Evolutionary conservation across 2,329 filamentous ascomycete genomes (phyloP), one percentile per base, ranked within the genome.

Genomic region (Diplocarpon mali): DNA sequence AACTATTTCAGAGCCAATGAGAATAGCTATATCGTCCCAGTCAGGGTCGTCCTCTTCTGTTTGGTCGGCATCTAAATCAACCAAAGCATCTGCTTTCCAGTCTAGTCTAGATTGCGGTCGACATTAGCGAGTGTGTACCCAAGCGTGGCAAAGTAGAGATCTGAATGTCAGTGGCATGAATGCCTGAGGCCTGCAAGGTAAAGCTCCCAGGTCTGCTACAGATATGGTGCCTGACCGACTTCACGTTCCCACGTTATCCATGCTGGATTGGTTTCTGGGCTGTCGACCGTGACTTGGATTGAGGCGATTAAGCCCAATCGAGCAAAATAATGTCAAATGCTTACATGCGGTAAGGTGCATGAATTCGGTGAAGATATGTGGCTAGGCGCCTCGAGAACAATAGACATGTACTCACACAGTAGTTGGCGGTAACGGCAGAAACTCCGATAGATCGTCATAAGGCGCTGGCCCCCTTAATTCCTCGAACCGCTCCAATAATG

Each of bases 1-100:
- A 29, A 95, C 79, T 56, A 96, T 92, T 60, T 95, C 88, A 2
- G 88, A 89, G 0, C 85, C 92, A 57, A 95, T 78, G 27, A 86
- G 70, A 61, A 94, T 84, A 13, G 78, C 84, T 53, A 96, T 74
- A 67, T 98, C 92, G 62, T 98, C 90, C 92, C 92, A 98, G 65
- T 98, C 92, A 1, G 87, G 86, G 58, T 93, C 83, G 54, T 83
- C 74, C 15, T 81, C 75, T 63, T 94, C 89, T 10, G 76, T 75
- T 49, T 88, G 76, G 17, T 70, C 69, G 32, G 78, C 71, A 53
- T 92, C 80, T 39, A 95, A 68, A 60, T 89, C 86, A 13, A 93
- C 71, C 44, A 94, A 67, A n/a, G 79, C 83, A 66, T 95, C 87
- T 0, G 82, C 76, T 49, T 81, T 69, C 89, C 89, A 95, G 60